Percentiles rank a stretch among this genome's conserved stretches.
Conservation (phyloP, 345 rosid species). For the Clarkia xantiana region DNA sequence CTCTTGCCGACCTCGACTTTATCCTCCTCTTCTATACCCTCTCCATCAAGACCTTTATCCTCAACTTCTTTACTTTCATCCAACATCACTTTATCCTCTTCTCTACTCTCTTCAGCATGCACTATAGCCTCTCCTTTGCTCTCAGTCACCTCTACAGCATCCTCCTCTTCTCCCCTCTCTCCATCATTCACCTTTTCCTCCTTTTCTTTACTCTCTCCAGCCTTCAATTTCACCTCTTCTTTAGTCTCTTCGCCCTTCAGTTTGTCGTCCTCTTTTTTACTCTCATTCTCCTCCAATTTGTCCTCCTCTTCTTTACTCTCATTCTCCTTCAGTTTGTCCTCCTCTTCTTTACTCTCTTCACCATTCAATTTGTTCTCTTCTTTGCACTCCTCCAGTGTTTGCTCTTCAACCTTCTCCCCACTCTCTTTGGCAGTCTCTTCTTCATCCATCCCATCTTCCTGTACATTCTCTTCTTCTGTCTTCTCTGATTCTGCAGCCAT, state of each 20-base stretch:
- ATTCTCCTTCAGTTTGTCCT: slow-evolving; percentile 7
- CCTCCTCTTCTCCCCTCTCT: slow-evolving; percentile 12
- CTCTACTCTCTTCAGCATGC: neutral
- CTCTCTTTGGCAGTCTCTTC: slow-evolving; percentile 16
- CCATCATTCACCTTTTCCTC: too few species aligned
- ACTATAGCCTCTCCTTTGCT: too few species aligned
- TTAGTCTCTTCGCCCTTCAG: slow-evolving; percentile 10
- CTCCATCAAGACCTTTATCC: slow-evolving; percentile 1
- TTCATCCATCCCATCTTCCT: neutral
- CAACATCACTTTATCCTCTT: slow-evolving; percentile 9
- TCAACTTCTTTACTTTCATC: slow-evolving; percentile 10
- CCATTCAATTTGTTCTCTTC: slow-evolving; percentile 6
- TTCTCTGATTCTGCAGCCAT: neutral
- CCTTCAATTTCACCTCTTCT: slow-evolving; percentile 5
- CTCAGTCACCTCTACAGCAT: slow-evolving; percentile 9
- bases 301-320: slow-evolving; percentile 6
- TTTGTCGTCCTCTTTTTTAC: slow-evolving; percentile 5
- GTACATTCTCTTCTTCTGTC: slow-evolving; percentile 1
- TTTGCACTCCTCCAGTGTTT: slow-evolving; percentile 20
- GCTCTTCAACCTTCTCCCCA: slow-evolving; percentile 22
- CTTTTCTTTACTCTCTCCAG: too few species aligned
- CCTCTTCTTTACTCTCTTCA: slow-evolving; percentile 7
- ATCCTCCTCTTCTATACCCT: slow-evolving; percentile 5
- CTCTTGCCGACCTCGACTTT: slow-evolving; percentile 14
- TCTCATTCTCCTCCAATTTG: slow-evolving; percentile 2